These are phyloP conservation scores for Diplodia mutila DNA, from an alignment of 2,329 filamentous ascomycete genomes.

Conservation along the genomic window DNA sequence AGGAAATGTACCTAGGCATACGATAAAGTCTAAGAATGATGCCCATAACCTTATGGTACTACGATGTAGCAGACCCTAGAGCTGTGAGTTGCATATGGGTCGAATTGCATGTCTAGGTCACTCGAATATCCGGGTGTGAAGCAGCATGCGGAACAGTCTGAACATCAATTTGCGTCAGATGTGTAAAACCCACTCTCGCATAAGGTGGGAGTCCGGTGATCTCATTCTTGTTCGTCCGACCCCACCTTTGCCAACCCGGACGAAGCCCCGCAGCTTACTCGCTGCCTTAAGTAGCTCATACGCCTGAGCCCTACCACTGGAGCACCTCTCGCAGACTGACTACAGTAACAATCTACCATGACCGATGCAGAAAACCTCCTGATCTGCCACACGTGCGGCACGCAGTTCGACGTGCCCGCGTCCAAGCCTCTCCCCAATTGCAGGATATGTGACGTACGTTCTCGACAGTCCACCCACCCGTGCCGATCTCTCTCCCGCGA, in stretches of 20 bases:
- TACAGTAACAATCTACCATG: neutral
- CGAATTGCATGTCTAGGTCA: too few species aligned
- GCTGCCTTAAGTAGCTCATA: constrained; percentile 5
- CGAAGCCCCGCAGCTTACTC: constrained; percentile 6
- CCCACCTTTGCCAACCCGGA: constrained; percentile 12
- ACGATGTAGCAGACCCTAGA: too few species aligned
- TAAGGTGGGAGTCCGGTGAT: neutral
- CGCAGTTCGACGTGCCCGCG: constrained; percentile 65
- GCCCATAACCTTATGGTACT: too few species aligned
- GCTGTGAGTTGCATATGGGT: too few species aligned
- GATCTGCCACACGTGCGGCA: constrained; percentile 71
- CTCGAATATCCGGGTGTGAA: too few species aligned
- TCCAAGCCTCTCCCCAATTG: constrained; percentile 58
- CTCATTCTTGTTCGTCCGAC: constrained; percentile 3
- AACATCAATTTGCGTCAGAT: too few species aligned
- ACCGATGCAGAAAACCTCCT: constrained; percentile 46
- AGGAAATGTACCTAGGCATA: too few species aligned
- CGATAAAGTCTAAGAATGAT: too few species aligned
- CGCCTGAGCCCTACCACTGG: neutral
- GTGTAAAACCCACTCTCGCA: neutral
- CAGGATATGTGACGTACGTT: constrained; percentile 71
- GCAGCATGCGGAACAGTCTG: too few species aligned
- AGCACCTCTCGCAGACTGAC: neutral
- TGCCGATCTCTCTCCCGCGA: neutral
- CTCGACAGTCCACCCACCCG: too few species aligned